Evolutionary conservation across 345 rosid genomes (phyloP).

Genomic region (Pugionium dolabratum): DNA sequence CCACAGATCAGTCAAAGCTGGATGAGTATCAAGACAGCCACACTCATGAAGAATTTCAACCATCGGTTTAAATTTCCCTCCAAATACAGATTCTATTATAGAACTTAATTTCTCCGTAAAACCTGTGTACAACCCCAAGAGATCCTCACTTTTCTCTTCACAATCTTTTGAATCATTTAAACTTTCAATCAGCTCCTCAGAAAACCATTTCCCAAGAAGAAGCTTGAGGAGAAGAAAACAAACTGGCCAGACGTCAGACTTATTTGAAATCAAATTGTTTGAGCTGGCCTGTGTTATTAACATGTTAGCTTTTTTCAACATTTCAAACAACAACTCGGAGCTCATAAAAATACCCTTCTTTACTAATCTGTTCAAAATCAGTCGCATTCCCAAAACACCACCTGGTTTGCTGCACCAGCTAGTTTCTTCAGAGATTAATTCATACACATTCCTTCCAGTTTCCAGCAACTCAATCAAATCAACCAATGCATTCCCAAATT

Average conservation of each 20-base stretch:
- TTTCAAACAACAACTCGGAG: conserved; percentile 62
- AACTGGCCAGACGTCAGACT: conserved; percentile 77
- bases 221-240: conserved; percentile 60
- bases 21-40: conserved; percentile 61
- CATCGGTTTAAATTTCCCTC: conserved; percentile 43
- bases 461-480: conserved; percentile 55
- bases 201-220: conserved; percentile 54
- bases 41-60: conserved; percentile 52
- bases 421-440: conserved; percentile 34
- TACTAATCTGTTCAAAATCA: conserved; percentile 41
- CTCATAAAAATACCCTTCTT: conserved; percentile 51
- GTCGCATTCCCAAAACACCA: conserved; percentile 38
- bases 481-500: conserved; percentile 56
- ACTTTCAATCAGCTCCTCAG: conserved; percentile 43
- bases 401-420: conserved; percentile 39
- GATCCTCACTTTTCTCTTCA: conserved; percentile 41
- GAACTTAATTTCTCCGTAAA: conserved; percentile 48
- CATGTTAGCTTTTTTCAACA: conserved; percentile 46
- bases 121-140: conserved; percentile 36
- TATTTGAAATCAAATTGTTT: conserved; percentile 37
- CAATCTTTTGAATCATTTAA: conserved; percentile 32
- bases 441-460: conserved; percentile 46
- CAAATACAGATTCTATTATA: conserved; percentile 43
- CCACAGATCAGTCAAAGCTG: conserved; percentile 60
- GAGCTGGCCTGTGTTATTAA: conserved; percentile 33